Evolutionary conservation across 108 stramenopile genomes (phyloP).

Genomic region (Nitzschia sp.): DNA sequence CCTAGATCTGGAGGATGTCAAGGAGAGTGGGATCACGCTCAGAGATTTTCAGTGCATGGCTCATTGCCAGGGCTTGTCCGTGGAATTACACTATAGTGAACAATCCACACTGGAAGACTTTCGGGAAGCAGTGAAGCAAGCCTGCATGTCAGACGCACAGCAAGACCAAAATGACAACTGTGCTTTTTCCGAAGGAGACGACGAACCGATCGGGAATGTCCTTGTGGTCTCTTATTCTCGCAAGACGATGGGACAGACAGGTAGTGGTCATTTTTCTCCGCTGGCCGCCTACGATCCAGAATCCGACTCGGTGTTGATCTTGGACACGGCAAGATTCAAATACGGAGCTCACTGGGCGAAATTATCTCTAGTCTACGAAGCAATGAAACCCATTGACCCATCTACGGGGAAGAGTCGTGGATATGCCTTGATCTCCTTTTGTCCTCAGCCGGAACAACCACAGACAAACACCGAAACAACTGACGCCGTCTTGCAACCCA

Average conservation of each 20-base stretch:
- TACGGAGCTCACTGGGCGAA: slow-evolving; percentile 92
- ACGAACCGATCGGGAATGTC: slow-evolving; percentile 7
- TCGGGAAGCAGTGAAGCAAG: slow-evolving; percentile 55
- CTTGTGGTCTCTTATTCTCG: slow-evolving; percentile 76
- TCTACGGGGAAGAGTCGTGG: slow-evolving; percentile 81
- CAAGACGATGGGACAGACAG: slow-evolving; percentile 81
- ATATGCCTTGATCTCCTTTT: slow-evolving; percentile 63
- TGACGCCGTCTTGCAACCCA: slow-evolving; percentile 29
- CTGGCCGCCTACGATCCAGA: slow-evolving; percentile 74
- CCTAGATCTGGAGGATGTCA: slow-evolving; percentile 67
- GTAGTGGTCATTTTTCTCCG: slow-evolving; percentile 94
- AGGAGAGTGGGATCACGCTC: slow-evolving; percentile 74
- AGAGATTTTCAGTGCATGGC: slow-evolving; percentile 74
- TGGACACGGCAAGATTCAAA: slow-evolving; percentile 91
- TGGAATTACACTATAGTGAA: slow-evolving; percentile 42
- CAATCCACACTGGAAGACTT: slow-evolving; percentile 53
- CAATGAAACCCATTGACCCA: slow-evolving; percentile 69
- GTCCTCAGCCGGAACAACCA: background rate
- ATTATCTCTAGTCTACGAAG: slow-evolving; percentile 48
- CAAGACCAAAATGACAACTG: background rate
- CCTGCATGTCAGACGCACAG: slow-evolving; percentile 45
- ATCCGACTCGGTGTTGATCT: slow-evolving; percentile 71
- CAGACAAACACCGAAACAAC: background rate
- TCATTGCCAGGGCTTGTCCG: slow-evolving; percentile 77
- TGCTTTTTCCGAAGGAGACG: background rate